phyloP scores from a whole-genome alignment of 352 stramenopile genomes.

The Phytophthora fragariaefolia region DNA sequence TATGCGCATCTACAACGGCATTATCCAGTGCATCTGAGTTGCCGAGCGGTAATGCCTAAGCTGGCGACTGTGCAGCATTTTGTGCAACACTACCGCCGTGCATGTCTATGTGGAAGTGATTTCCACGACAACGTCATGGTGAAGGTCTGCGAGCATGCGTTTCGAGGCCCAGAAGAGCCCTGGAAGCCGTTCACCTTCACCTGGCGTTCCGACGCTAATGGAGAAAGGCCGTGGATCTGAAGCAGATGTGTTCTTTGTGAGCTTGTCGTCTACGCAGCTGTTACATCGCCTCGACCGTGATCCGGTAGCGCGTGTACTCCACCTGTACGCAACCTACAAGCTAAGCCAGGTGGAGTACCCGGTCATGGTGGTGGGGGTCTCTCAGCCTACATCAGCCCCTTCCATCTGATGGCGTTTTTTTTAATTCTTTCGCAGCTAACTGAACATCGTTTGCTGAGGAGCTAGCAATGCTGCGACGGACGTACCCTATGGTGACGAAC shows the following conservation, averaged over 20 bases:
- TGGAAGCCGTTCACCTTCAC: conserved; percentile 14
- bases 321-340: conserved; percentile 35
- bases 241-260: conserved; percentile 3
- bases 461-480: neutral
- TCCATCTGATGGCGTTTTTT: conserved; percentile 28
- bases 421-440: conserved; percentile 19
- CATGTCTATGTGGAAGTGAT: conserved; percentile 12
- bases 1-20: conserved; percentile 5
- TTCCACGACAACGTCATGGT: conserved; percentile 1
- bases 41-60: neutral
- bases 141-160: conserved; percentile 2
- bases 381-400: conserved; percentile 19
- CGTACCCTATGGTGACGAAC: neutral
- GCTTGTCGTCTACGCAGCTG: conserved; percentile 5
- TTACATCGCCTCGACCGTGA: conserved; percentile 3
- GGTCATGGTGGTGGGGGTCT: conserved; percentile 29
- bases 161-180: neutral
- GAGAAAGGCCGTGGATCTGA: conserved; percentile 10
- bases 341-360: conserved; percentile 19
- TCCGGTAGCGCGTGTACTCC: conserved; percentile 4
- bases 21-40: conserved; percentile 9
- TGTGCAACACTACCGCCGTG: conserved; percentile 9
- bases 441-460: conserved; percentile 5
- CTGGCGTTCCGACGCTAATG: neutral
- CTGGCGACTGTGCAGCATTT: conserved; percentile 10